These are phyloP conservation scores for Fermentozyma sake DNA, from an alignment of 1,139 yeast species.

Conservation along the genomic window DNA sequence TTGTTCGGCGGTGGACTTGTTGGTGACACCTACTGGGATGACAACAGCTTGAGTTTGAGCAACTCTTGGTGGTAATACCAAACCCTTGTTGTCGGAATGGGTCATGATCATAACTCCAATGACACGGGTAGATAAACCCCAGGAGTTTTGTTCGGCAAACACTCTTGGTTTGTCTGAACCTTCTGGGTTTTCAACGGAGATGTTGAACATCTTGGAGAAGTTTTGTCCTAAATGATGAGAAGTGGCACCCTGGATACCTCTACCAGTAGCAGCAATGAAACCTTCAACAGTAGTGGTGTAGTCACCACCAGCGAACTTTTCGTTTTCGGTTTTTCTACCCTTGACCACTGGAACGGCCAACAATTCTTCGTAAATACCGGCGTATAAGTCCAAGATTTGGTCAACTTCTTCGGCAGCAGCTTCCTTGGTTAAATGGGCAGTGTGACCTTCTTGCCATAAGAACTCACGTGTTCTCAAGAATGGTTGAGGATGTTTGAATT, in stretches of 20 bases:
- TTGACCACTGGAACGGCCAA: slow-evolving; percentile 96
- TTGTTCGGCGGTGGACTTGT: slow-evolving; percentile 74
- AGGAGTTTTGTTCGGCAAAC: slow-evolving; percentile 92
- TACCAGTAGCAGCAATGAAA: slow-evolving; percentile 95
- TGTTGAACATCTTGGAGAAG: slow-evolving; percentile 97
- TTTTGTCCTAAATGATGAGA: slow-evolving; percentile 97
- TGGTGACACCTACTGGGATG: slow-evolving; percentile 92
- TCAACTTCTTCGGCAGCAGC: slow-evolving; percentile 82
- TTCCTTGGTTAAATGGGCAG: slow-evolving; percentile 82
- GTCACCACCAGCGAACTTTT: slow-evolving; percentile 96
- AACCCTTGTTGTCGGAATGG: slow-evolving; percentile 97
- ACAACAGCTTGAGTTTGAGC: slow-evolving; percentile 89
- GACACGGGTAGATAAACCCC: slow-evolving; percentile 98
- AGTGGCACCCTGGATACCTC: slow-evolving; percentile 99
- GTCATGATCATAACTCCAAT: slow-evolving; percentile 99
- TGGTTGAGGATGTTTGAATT: slow-evolving; percentile 99
- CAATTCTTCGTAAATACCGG: slow-evolving; percentile 79
- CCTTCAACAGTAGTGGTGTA: slow-evolving; percentile 97
- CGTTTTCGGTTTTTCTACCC: slow-evolving; percentile 95
- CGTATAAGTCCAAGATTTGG: slow-evolving; percentile 83
- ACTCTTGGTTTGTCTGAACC: slow-evolving; percentile 83
- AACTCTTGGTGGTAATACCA: slow-evolving; percentile 96
- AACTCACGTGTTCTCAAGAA: slow-evolving; percentile 98
- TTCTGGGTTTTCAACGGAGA: slow-evolving; percentile 91
- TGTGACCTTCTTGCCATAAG: slow-evolving; percentile 99